Evolutionary conservation across 2,329 filamentous ascomycete genomes (phyloP).

Genomic region (Penicillium sp.): DNA sequence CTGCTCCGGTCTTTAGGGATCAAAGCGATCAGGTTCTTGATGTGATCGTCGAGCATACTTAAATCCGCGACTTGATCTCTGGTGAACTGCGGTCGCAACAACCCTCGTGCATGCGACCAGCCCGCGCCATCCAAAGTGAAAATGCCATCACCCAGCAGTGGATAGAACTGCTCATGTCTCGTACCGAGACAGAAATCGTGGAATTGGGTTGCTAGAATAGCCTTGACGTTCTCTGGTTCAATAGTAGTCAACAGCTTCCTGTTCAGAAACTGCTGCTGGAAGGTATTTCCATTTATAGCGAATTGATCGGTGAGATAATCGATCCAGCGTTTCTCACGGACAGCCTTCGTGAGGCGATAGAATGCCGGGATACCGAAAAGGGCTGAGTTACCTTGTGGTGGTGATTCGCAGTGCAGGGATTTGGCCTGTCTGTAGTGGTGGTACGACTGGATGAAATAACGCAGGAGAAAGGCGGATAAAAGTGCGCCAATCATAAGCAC

Average conservation of each 20-base stretch:
- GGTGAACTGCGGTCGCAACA: constrained; percentile 81
- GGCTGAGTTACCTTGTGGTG: constrained; percentile 5
- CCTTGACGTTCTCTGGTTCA: constrained; percentile 66
- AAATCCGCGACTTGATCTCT: constrained; percentile 68
- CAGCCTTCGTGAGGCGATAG: constrained; percentile 21
- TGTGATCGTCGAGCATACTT: constrained; percentile 72
- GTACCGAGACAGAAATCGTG: constrained; percentile 74
- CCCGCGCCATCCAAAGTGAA: constrained; percentile 66
- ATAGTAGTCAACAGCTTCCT: constrained; percentile 25
- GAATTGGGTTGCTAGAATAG: constrained; percentile 78
- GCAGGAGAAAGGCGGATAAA: constrained; percentile 20
- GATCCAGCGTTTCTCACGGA: constrained; percentile 29
- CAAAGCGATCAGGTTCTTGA: constrained; percentile 63
- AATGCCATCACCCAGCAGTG: constrained; percentile 47
- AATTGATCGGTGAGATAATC: constrained; percentile 27
- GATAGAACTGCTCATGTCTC: constrained; percentile 59
- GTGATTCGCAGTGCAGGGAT: constrained; percentile 24
- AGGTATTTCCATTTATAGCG: constrained; percentile 23
- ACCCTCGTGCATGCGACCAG: constrained; percentile 73
- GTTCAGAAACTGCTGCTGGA: constrained; percentile 20
- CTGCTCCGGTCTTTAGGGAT: constrained; percentile 47
- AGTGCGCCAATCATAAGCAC: constrained; percentile 19
- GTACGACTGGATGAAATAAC: constrained; percentile 19
- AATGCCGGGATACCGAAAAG: constrained; percentile 27
- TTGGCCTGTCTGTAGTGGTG: constrained; percentile 24